Evolutionary conservation across 495 filamentous ascomycete species (phyloP).

Genomic region (Penicillium verhagenii): DNA sequence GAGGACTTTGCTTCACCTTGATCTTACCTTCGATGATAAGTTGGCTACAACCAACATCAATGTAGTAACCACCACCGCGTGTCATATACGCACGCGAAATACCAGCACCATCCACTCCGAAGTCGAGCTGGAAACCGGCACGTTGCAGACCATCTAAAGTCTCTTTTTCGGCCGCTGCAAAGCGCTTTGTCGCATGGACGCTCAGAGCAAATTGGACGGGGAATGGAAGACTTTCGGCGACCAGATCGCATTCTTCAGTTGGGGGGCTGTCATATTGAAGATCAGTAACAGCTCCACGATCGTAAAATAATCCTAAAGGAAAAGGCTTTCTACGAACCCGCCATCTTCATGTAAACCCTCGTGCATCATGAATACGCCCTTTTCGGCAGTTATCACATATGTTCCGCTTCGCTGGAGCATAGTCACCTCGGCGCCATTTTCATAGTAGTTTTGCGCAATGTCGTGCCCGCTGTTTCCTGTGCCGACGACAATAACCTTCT

Average conservation of each 20-base stretch:
- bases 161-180: slow-evolving; percentile 50
- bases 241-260: slow-evolving; percentile 64
- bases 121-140: slow-evolving; percentile 69
- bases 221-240: slow-evolving; percentile 53
- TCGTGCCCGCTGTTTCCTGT: slow-evolving; percentile 83
- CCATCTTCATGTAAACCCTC: slow-evolving; percentile 62
- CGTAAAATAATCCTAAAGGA: not conserved
- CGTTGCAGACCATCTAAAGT: slow-evolving; percentile 58
- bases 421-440: slow-evolving; percentile 72
- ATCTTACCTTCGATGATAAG: slow-evolving; percentile 76
- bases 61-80: slow-evolving; percentile 74
- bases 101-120: slow-evolving; percentile 61
- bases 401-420: slow-evolving; percentile 78
- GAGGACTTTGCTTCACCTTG: slow-evolving; percentile 65
- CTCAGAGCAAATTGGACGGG: slow-evolving; percentile 58
- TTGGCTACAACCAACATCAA: slow-evolving; percentile 70
- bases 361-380: slow-evolving; percentile 56
- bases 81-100: slow-evolving; percentile 70
- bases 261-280: slow-evolving; percentile 23
- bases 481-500: slow-evolving; percentile 76
- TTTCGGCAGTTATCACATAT: slow-evolving; percentile 64
- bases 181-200: slow-evolving; percentile 47
- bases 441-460: slow-evolving; percentile 78
- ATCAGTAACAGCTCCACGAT: not conserved
- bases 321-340: slow-evolving; percentile 29